Percentiles rank a stretch among this genome's conserved stretches.
These are phyloP conservation scores for Tolypocladium ovalisporum DNA, from an alignment of 2,329 filamentous ascomycete genomes.

Conservation along the genomic window DNA sequence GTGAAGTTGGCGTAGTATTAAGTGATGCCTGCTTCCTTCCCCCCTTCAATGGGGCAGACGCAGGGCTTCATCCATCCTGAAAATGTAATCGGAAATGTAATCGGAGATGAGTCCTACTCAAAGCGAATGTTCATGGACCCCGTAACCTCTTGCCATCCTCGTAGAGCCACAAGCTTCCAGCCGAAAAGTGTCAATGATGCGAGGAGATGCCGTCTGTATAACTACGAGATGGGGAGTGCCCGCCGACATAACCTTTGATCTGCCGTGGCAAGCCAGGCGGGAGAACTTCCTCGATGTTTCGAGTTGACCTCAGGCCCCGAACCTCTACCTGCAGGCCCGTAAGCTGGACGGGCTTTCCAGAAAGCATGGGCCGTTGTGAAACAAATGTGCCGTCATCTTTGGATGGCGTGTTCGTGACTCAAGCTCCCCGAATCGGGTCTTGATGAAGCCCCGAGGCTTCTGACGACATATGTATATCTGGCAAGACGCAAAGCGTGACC, in stretches of 20 bases:
- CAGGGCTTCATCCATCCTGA: background rate
- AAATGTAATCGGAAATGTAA: no score
- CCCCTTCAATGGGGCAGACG: background rate
- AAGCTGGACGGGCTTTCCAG: constrained; percentile 11
- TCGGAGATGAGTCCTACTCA: no score
- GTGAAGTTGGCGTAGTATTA: background rate
- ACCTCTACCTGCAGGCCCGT: constrained; percentile 1
- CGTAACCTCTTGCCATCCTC: no score
- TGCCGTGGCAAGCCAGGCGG: background rate
- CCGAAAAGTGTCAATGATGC: no score
- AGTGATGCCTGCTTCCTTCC: background rate
- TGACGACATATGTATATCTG: background rate
- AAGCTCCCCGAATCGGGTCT: background rate
- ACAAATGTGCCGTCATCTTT: constrained; percentile 9
- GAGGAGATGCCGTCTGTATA: background rate
- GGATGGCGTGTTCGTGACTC: constrained; percentile 7
- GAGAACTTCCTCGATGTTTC: constrained; percentile 3
- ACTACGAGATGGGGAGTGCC: no score
- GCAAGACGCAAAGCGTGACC: no score
- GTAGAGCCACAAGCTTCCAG: background rate
- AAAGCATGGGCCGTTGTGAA: constrained; percentile 5
- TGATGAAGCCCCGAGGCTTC: background rate
- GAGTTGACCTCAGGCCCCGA: constrained; percentile 1
- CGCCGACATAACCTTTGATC: background rate
- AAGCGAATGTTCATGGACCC: no score